Evolutionary conservation across 208 protist species (phyloP), one percentile per base, ranked within the genome.

Genomic region (Zelonia costaricensis): DNA sequence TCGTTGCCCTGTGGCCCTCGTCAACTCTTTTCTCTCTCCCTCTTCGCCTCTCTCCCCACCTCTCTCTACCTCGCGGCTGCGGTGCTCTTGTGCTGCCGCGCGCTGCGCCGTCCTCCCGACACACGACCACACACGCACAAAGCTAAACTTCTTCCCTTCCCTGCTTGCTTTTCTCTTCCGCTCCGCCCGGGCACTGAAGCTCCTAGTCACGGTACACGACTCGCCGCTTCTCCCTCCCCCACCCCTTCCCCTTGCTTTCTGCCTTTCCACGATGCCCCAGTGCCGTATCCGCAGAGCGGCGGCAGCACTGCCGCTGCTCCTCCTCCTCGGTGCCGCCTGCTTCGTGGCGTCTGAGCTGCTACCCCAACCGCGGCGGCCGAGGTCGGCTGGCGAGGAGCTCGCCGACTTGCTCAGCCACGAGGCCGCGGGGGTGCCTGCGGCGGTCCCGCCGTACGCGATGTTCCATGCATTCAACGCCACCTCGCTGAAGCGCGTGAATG

Each of bases 391-490:
- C 2, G 5, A 25, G 13, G 18, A 35, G 39, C 53, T 59, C 22
- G 53, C 53, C 22, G 39, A 36, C 4, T 36, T 59, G 9, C 4
- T 35, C 22, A 39, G 40, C 40, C 52, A 39, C 22, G 49, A 63
- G 38, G 6, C 56, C 4, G 15, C 23, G 5, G 2, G 7, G 16
- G 20, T 13, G 3, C 22, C 3, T 1, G 4, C 20, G 30, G 20
- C 16, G 6, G 40, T 10, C 20, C 39, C 47, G 15, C 56, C 54
- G 15, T 63, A 71, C 49, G 48, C 56, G n/a, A 45, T 63, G 18
- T 45, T 62, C 30, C 45, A 48, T 8, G 45, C 62, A 33, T 53
- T 69, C 15, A n/a, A 51, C 25, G 16, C 23, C 0, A n/a, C 27
- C 1, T 30, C 36, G 7, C 33, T 40, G 33, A 16, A 10, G 16